A percentile compares a stretch with the other conserved stretches of the same genome.
These are phyloP conservation scores for Xylogone sp. DNA, from an alignment of 2,329 filamentous ascomycete species.

Conservation along the genomic window DNA sequence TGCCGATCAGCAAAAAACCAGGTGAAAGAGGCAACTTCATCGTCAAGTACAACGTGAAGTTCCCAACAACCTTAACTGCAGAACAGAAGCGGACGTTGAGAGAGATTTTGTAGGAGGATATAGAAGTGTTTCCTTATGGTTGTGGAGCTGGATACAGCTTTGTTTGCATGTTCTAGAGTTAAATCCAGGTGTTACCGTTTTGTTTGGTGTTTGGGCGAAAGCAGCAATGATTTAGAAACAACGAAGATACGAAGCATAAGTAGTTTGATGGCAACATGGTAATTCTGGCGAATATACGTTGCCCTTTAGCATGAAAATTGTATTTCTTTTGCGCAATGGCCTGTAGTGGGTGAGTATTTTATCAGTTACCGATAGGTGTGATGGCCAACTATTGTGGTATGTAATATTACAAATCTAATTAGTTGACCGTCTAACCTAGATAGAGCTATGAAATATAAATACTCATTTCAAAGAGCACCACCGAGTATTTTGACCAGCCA, in stretches of 20 bases:
- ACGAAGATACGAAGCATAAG: neutral
- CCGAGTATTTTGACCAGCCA: conserved; percentile 86
- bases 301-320: neutral
- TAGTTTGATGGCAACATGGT: neutral
- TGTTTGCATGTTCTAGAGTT: neutral
- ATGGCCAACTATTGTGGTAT: neutral
- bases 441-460: neutral
- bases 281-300: neutral
- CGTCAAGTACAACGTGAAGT: conserved; percentile 88
- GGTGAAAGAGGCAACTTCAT: conserved; percentile 82
- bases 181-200: neutral
- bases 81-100: conserved; percentile 77
- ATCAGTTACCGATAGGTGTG: too few relatives aligned
- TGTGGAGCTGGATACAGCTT: neutral
- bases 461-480: conserved; percentile 65
- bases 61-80: conserved; percentile 72
- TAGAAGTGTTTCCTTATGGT: conserved; percentile 59
- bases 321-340: neutral
- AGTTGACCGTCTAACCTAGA: too few relatives aligned
- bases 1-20: conserved; percentile 92
- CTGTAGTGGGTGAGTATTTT: too few relatives aligned
- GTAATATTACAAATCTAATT: neutral
- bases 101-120: conserved; percentile 79
- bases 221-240: neutral
- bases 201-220: neutral